These are phyloP conservation scores for Artemisia annua DNA, from an alignment of 129 eudicot species.

Conservation along the genomic window DNA sequence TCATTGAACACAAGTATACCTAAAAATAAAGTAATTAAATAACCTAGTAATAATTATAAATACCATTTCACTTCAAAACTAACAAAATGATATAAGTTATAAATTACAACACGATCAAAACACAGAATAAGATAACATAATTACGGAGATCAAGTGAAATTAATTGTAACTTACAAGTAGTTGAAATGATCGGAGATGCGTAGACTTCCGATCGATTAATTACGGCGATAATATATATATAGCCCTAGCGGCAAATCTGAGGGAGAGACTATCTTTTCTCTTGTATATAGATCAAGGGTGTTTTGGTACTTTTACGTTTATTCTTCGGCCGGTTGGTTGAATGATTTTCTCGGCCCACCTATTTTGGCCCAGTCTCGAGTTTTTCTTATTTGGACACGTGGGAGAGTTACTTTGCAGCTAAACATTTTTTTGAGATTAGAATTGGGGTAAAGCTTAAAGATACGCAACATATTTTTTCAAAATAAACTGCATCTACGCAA, in stretches of 20 bases:
- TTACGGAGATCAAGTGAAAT: slow-evolving; percentile 4
- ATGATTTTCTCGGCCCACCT: not conserved
- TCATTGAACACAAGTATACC: too few relatives aligned
- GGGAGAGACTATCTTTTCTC: not conserved
- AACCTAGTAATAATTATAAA: too few relatives aligned
- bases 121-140: not conserved
- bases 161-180: slow-evolving; percentile 3
- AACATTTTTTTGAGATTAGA: too few relatives aligned
- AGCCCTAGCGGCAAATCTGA: slow-evolving; percentile 27
- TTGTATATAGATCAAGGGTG: not conserved
- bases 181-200: not conserved
- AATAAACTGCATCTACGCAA: too few relatives aligned
- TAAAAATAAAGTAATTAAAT: too few relatives aligned
- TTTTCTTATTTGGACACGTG: too few relatives aligned
- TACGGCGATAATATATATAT: not conserved
- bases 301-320: not conserved
- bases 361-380: not conserved
- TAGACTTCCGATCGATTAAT: not conserved
- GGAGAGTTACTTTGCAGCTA: too few relatives aligned
- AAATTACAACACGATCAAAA: slow-evolving; percentile 2
- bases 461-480: too few relatives aligned
- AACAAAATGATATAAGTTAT: not conserved
- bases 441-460: too few relatives aligned
- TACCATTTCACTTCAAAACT: not conserved
- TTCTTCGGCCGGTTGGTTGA: not conserved